Evolutionary conservation across 768 basidiomycete species (phyloP), one percentile per base, ranked within the genome.

Genomic region (Pisolithus sp.): DNA sequence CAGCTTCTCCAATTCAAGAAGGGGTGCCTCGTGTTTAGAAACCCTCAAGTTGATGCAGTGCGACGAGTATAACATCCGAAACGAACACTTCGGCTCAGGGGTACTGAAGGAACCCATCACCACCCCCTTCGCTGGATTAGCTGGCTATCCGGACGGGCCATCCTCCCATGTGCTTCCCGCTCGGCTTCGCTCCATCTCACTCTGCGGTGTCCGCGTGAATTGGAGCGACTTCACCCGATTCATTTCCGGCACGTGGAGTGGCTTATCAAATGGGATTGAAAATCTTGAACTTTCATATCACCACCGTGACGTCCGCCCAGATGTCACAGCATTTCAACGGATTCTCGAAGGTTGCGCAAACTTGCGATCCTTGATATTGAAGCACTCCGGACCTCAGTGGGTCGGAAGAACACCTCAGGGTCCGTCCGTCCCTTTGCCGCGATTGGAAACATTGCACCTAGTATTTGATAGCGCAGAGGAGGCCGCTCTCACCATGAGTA

Each of bases 151-250:
- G 7, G 30, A 49, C 21, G 23, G 37, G 12, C 36, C 20, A 37
- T 43, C 47, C 34, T 52, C 49, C 38, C 36, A 45, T 30, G 47
- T 40, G 26, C 52, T 62, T 36, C 66, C 76, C 9, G 76, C 81
- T n/a, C 62, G 64, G 21, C 66, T 85, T 17, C 70, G 68, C n/a
- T 65, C 73, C 37, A 71, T 84, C 20, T 68, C 67, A 2, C 76
- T 84, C 12, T 70, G 72, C 49, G 82, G 83, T 20, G 80, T 85
- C 4, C 82, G 83, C 59, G 70, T 77, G 30, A 69, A 79, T 39
- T 84, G 79, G 82, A 47, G 63, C 2, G 62, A 71, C 21, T 74
- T 80, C 39, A 68, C 72, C 30, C 46, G 56, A 46, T 60, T 70
- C n/a, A 60, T 74, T 12, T 51, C 55, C 0, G 41, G 51, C 37